A percentile compares a stretch with the other conserved stretches of the same genome.
These are phyloP conservation scores for Phytopythium oedochilum DNA, from an alignment of 352 stramenopile genomes.

Conservation along the genomic window DNA sequence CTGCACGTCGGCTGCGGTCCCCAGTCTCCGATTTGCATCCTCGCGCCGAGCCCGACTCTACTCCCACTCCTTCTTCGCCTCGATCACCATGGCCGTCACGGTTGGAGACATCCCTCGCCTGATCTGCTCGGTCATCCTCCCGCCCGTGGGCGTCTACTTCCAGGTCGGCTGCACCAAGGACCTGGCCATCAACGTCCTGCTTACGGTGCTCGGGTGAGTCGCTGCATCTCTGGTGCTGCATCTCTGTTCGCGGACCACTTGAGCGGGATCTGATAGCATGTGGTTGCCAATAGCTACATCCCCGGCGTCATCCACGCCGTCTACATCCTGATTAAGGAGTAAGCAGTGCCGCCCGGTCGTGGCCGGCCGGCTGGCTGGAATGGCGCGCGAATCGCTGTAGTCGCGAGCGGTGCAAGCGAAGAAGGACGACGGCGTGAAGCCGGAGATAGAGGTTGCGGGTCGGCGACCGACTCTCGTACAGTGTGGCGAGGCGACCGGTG, in stretches of 20 bases:
- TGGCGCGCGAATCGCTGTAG: background rate
- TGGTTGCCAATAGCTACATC: constrained; percentile 31
- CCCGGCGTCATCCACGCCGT: constrained; percentile 69
- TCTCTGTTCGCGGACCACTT: no score
- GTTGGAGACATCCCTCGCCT: constrained; percentile 44
- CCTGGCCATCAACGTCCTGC: constrained; percentile 59
- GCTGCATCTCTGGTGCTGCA: no score
- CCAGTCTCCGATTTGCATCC: constrained; percentile 2
- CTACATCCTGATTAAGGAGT: constrained; percentile 72
- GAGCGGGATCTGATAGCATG: no score
- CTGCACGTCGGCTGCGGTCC: background rate
- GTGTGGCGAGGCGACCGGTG: background rate
- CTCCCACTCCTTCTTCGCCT: background rate
- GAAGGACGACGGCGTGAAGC: background rate
- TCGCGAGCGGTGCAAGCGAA: background rate
- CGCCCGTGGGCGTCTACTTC: constrained; percentile 47
- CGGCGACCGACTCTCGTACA: constrained; percentile 6
- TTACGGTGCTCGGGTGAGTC: constrained; percentile 49
- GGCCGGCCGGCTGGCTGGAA: background rate
- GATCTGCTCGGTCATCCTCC: constrained; percentile 45
- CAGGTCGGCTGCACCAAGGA: constrained; percentile 54
- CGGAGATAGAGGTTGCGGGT: background rate
- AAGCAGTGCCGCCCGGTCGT: background rate
- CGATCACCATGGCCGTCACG: constrained; percentile 48
- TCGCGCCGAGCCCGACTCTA: background rate